A percentile compares a stretch with the other conserved stretches of the same genome.
phyloP scores from a whole-genome alignment of 306 rosid genomes.

The Ormosia semicastrata region DNA sequence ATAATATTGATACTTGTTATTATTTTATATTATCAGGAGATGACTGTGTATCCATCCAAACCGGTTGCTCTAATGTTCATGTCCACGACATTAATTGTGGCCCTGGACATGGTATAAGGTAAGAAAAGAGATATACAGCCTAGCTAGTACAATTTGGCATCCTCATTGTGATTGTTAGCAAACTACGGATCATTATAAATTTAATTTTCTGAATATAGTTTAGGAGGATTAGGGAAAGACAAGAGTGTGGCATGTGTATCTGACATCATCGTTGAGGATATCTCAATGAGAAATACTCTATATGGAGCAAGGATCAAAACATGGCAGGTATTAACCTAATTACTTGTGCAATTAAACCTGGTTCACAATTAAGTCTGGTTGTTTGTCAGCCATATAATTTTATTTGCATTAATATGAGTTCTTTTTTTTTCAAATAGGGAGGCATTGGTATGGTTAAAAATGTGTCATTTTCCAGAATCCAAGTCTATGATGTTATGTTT shows the following conservation, averaged over 20 bases:
- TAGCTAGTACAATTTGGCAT: slow-evolving; percentile 6
- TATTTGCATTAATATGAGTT: neutral
- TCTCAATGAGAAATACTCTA: slow-evolving; percentile 66
- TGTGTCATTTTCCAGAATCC: slow-evolving; percentile 78
- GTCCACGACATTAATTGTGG: slow-evolving; percentile 87
- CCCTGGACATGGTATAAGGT: slow-evolving; percentile 99
- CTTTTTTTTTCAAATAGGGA: slow-evolving; percentile 47
- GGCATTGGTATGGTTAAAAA: slow-evolving; percentile 87
- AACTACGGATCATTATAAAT: neutral
- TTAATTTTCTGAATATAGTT: slow-evolving; percentile 37
- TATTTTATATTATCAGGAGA: slow-evolving; percentile 59
- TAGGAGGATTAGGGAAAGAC: slow-evolving; percentile 87
- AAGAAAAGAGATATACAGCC: neutral
- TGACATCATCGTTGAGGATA: slow-evolving; percentile 63
- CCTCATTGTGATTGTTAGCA: neutral
- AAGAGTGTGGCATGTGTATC: slow-evolving; percentile 81
- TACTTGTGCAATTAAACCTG: neutral
- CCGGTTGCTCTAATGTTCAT: slow-evolving; percentile 88
- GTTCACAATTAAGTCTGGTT: neutral
- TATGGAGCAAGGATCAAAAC: slow-evolving; percentile 93
- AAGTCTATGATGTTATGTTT: slow-evolving; percentile 60
- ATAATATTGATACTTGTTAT: slow-evolving; percentile 2
- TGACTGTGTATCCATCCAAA: slow-evolving; percentile 98
- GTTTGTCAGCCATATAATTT: neutral
- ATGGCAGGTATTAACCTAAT: slow-evolving; percentile 73